Evolutionary conservation across 306 rosid genomes (phyloP).

Genomic region (Gleditsia sinensis): DNA sequence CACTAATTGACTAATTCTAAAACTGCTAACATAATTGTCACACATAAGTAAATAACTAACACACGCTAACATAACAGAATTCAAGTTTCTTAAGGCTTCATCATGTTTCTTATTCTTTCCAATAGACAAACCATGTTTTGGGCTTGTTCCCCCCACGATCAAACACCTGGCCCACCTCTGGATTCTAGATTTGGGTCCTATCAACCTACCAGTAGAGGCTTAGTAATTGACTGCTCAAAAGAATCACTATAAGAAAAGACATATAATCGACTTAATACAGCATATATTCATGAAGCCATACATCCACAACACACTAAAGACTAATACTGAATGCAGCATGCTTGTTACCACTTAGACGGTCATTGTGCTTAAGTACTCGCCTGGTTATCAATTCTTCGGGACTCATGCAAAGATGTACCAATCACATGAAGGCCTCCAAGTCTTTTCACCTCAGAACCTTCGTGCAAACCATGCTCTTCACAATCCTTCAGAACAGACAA

Average conservation of each 20-base stretch:
- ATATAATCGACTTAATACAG: not conserved
- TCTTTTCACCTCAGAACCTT: conserved; percentile 90
- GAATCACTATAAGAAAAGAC: not conserved
- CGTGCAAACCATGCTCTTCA: conserved; percentile 72
- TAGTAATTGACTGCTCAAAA: not conserved
- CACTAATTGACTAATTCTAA: too few relatives aligned
- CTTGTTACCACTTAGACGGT: not conserved
- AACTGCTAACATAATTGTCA: too few relatives aligned
- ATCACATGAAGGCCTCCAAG: conserved; percentile 98
- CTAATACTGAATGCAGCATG: conserved; percentile 25
- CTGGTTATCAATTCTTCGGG: conserved; percentile 98
- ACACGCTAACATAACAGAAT: too few relatives aligned
- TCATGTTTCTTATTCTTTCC: too few relatives aligned
- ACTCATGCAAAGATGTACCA: conserved; percentile 94
- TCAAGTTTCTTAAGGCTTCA: too few relatives aligned
- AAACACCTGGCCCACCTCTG: too few relatives aligned
- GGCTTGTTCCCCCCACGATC: too few relatives aligned
- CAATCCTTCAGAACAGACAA: conserved; percentile 83
- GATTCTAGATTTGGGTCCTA: too few relatives aligned
- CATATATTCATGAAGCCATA: not conserved
- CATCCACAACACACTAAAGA: not conserved
- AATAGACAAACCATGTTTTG: too few relatives aligned
- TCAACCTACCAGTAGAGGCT: not conserved
- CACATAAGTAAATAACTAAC: too few relatives aligned
- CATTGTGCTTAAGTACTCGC: conserved; percentile 45